Conservation (phyloP, 2,329 filamentous ascomycete genomes). For the Fusarium equiseti region DNA sequence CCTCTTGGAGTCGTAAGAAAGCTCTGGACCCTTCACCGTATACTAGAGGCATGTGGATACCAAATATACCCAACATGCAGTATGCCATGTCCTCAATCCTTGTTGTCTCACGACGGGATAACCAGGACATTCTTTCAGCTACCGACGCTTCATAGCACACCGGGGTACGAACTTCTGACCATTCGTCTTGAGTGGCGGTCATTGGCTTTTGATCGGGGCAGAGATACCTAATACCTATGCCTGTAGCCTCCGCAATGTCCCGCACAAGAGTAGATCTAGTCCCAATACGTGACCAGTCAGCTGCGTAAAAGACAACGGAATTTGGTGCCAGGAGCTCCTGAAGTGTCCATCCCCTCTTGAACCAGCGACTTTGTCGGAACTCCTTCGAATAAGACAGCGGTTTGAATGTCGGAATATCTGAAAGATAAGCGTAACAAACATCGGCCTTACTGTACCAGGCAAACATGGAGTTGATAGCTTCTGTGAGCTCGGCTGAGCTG, state of each 20-base stretch:
- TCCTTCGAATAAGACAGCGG: not conserved
- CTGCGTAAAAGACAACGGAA: not conserved
- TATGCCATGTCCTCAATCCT: not conserved
- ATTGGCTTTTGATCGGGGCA: accelerated
- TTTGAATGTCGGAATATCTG: not conserved
- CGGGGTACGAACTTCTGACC: not conserved
- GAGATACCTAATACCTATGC: not conserved
- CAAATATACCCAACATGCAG: not conserved
- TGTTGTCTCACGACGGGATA: not conserved
- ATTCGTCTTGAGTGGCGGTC: accelerated
- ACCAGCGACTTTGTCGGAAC: not conserved
- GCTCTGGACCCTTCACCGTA: not conserved
- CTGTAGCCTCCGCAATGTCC: not conserved
- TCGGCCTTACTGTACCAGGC: not conserved
- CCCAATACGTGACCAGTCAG: not conserved
- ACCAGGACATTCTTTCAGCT: not conserved
- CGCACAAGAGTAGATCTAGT: not conserved
- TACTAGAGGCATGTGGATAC: not conserved
- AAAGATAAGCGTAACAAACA: not conserved
- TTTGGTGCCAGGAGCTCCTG: not conserved
- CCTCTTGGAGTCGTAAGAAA: not conserved
- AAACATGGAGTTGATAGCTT: not conserved
- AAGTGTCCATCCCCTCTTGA: not conserved
- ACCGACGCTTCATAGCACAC: not conserved
- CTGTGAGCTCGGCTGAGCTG: not conserved